Base-by-base conservation (phyloP, 2,329 filamentous ascomycete species). In the Trichothecium roseum region DNA sequence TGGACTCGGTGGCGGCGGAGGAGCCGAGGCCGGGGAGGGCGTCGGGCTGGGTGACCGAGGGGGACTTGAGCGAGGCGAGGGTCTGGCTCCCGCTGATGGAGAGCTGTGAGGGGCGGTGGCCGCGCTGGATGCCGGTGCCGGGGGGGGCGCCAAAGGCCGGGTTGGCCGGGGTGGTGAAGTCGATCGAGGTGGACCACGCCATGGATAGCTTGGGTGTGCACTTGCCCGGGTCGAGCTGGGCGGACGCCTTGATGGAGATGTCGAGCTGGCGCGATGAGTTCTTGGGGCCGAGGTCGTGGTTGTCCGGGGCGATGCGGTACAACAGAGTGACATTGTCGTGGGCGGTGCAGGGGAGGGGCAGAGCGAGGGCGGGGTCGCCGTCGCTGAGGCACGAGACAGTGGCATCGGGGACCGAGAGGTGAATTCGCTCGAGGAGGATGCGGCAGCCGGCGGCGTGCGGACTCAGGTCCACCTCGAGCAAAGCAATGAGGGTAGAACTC, bases 281-380 rank as follows among this genome's bases (percentile, higher is more conserved):
- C 50, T 62, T 74, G 49, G 52, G 55, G 31, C 54, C 50, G 34
- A 56, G 45, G 37, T 71, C 66, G n/a, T 26, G 22, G 12, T 29
- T 30, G 13, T 16, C 14, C 2, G 75, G 74, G 9, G 61, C 59
- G 39, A 85, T 69, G 36, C 72, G 74, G 59, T 86, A 89, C 36
- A 88, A 63, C 45, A 86, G 77, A 2, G 81, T 83, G 41, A 85
- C 62, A 53, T 87, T 81, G 50, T 89, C 84, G 46, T 82, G 78
- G 13, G 81, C 74, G 12, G 76, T 75, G 50, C 78, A 80, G 29
- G 64, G 63, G 18, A 81, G 60, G 4, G 77, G 73, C 15, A 81
- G 59, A n/a, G 45, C 31, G 46, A 61, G 51, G 18, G 66, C 68
- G 2, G 66, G 59, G 30, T 65, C 54, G 13, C 16, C 22, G 27